Evolutionary conservation across 768 basidiomycete genomes (phyloP).

Genomic region (Daedalea quercina): DNA sequence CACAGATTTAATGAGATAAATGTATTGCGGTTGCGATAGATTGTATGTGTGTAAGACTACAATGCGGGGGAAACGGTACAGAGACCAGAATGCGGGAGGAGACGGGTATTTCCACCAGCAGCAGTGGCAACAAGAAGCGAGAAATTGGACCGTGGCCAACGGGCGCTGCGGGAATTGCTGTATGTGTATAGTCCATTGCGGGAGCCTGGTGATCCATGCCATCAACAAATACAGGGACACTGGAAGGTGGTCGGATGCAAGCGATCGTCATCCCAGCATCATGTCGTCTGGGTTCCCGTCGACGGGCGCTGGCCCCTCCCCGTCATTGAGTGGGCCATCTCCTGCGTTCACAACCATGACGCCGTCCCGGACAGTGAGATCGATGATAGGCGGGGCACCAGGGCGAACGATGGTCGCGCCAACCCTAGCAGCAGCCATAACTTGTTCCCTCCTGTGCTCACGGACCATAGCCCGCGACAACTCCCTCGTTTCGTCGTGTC

Average conservation of each 20-base stretch:
- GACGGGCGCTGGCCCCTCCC: neutral
- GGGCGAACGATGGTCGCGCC: neutral
- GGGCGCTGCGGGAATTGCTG: neutral
- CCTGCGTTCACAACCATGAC: neutral
- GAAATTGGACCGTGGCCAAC: neutral
- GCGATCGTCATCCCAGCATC: slow-evolving; percentile 1
- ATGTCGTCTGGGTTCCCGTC: slow-evolving; percentile 1
- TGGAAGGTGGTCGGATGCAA: neutral
- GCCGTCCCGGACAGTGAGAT: neutral
- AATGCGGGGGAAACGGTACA: neutral
- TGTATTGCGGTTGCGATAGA: slow-evolving; percentile 3
- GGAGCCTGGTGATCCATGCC: neutral
- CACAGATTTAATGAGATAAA: neutral
- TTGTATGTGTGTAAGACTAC: slow-evolving; percentile 3
- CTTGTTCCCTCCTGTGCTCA: neutral
- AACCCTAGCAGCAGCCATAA: neutral
- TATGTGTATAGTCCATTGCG: neutral
- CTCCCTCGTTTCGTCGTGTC: too few relatives aligned
- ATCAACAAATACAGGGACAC: neutral
- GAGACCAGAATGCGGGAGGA: neutral
- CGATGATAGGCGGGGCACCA: neutral
- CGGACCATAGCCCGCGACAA: too few relatives aligned
- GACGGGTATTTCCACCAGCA: neutral
- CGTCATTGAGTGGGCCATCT: neutral
- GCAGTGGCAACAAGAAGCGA: neutral